phyloP scores from a whole-genome alignment of 495 filamentous ascomycete species.

The Daldinia loculata region DNA sequence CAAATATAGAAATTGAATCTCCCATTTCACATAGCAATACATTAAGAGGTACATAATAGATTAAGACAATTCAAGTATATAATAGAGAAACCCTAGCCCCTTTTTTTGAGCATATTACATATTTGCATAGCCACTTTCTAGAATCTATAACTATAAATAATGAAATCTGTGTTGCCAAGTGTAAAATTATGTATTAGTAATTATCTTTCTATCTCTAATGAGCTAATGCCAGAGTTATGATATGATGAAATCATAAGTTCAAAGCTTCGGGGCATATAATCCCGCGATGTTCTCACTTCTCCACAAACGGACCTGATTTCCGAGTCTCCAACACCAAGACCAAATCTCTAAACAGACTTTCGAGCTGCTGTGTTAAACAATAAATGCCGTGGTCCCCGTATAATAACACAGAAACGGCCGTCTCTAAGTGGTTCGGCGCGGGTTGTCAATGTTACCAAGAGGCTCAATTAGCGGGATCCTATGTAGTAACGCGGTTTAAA shows the following conservation, averaged over 20 bases:
- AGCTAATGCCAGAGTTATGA: background rate
- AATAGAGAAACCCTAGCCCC: too few relatives aligned
- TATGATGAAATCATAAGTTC: background rate
- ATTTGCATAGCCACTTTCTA: too few relatives aligned
- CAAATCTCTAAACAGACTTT: background rate
- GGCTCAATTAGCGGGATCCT: conserved; percentile 27
- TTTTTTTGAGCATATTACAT: too few relatives aligned
- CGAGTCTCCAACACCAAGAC: background rate
- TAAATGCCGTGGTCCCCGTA: background rate
- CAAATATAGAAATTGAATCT: too few relatives aligned
- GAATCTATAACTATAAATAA: too few relatives aligned
- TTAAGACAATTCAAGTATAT: too few relatives aligned
- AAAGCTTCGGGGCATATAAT: background rate
- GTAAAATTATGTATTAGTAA: too few relatives aligned
- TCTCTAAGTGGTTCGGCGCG: background rate
- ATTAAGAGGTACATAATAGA: too few relatives aligned
- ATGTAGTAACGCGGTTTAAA: conserved; percentile 26
- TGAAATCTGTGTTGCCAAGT: too few relatives aligned
- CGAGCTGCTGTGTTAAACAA: background rate
- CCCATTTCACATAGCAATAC: too few relatives aligned
- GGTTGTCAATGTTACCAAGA: conserved; percentile 27
- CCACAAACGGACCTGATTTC: background rate
- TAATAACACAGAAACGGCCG: background rate
- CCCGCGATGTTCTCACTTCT: background rate
- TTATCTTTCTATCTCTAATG: background rate